Conservation (phyloP, 192 early-diverging fungal genomes). For the Allomyces macrogynus region DNA sequence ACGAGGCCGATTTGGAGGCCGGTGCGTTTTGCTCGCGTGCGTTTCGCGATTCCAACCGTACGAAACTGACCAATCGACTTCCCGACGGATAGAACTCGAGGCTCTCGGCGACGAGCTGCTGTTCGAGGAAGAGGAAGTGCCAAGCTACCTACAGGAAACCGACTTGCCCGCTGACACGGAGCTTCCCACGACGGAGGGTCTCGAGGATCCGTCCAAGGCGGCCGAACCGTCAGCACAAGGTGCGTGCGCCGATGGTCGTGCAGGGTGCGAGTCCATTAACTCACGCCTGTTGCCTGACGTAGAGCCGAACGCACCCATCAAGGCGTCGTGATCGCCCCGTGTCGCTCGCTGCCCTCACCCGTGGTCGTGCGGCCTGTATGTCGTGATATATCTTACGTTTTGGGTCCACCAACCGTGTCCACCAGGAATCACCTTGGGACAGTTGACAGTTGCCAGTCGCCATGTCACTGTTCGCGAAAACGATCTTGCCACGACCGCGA, state of each 20-base stretch:
- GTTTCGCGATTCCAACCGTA: background rate
- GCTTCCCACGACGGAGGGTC: background rate
- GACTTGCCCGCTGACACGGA: constrained; percentile 6
- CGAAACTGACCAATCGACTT: background rate
- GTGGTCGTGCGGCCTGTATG: too few relatives aligned
- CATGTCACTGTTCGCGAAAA: too few relatives aligned
- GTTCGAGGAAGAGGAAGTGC: constrained; percentile 58
- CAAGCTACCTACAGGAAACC: constrained; percentile 67
- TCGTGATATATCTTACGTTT: too few relatives aligned
- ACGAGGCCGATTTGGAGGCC: constrained; percentile 93
- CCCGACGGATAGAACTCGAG: constrained; percentile 51
- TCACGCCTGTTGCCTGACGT: too few relatives aligned
- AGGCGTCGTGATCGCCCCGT: too few relatives aligned
- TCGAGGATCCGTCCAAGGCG: background rate
- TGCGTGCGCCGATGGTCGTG: background rate
- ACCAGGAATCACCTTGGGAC: too few relatives aligned
- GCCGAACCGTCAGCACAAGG: background rate
- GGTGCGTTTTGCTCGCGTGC: constrained; percentile 17
- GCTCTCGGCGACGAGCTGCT: constrained; percentile 81
- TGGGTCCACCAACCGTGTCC: too few relatives aligned
- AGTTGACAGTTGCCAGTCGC: too few relatives aligned
- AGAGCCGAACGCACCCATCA: too few relatives aligned
- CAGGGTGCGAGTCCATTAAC: too few relatives aligned
- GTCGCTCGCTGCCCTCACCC: too few relatives aligned
- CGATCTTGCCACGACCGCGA: too few relatives aligned